phyloP scores from a whole-genome alignment of 164 flowering plant species.

The Magnolia sinica region DNA sequence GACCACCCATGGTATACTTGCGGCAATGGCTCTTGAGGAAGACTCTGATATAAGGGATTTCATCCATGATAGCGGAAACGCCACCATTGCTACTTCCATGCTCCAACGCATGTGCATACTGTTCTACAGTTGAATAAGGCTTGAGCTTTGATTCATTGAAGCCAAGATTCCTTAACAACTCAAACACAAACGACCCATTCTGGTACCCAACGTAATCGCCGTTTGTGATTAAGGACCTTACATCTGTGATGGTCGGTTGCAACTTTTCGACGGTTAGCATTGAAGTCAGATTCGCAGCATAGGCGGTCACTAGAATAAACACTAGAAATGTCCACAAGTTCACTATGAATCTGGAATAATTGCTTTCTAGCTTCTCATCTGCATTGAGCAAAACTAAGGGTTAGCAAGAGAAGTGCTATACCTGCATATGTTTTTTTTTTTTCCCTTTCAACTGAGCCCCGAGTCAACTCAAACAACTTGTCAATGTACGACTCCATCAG shows the following conservation, averaged over 20 bases:
- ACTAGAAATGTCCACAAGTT: slow-evolving; percentile 5
- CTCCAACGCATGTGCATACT: slow-evolving; percentile 18
- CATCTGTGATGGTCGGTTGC: neutral
- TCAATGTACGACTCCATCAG: too few relatives aligned
- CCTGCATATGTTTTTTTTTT: neutral
- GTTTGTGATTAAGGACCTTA: neutral
- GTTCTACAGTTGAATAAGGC: slow-evolving; percentile 18
- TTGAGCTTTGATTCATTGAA: slow-evolving; percentile 27
- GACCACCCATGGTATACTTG: slow-evolving; percentile 19
- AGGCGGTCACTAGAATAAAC: slow-evolving; percentile 1
- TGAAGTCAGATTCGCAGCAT: slow-evolving; percentile 9
- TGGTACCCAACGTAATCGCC: slow-evolving; percentile 14
- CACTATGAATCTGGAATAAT: slow-evolving; percentile 7
- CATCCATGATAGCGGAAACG: slow-evolving; percentile 37
- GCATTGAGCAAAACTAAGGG: neutral
- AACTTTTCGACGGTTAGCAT: slow-evolving; percentile 3
- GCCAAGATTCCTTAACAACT: slow-evolving; percentile 14
- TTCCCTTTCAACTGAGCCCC: too few relatives aligned
- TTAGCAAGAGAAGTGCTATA: neutral
- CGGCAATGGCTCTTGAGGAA: slow-evolving; percentile 13
- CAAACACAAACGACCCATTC: slow-evolving; percentile 7
- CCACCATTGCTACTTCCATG: slow-evolving; percentile 29
- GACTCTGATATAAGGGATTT: slow-evolving; percentile 30
- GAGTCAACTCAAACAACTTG: too few relatives aligned
- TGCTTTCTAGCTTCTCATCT: slow-evolving; percentile 8